These are phyloP conservation scores for Podospora tetraspora DNA, from an alignment of 495 filamentous ascomycete species.

Conservation along the genomic window DNA sequence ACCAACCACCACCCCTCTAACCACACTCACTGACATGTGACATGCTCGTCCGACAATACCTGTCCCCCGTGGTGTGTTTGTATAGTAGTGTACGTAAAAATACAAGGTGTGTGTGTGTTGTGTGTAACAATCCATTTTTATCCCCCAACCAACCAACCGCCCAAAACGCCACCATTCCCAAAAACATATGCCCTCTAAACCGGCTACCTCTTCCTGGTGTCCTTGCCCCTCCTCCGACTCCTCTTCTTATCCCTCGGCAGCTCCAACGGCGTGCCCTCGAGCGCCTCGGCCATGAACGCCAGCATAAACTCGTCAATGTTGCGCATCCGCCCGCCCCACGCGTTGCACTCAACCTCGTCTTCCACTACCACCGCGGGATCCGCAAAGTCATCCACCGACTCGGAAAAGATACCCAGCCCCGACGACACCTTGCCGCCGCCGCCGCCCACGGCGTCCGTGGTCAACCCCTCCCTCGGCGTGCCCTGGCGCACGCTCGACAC, in stretches of 20 bases:
- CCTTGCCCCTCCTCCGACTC: constrained; percentile 72
- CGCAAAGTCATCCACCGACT: constrained; percentile 27
- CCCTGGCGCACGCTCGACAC: constrained; percentile 42
- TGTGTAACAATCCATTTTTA: background rate
- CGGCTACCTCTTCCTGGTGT: constrained; percentile 30
- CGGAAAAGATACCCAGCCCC: constrained; percentile 38
- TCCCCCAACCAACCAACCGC: background rate
- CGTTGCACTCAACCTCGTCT: constrained; percentile 50
- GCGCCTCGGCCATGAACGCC: constrained; percentile 65
- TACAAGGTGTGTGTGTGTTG: background rate
- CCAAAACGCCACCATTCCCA: background rate
- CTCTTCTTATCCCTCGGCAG: constrained; percentile 76
- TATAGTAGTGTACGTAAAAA: background rate
- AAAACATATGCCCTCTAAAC: background rate
- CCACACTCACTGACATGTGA: background rate
- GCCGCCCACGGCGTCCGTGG: constrained; percentile 7
- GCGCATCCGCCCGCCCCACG: constrained; percentile 50
- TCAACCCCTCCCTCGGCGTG: constrained; percentile 42
- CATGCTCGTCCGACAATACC: background rate
- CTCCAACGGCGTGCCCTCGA: constrained; percentile 72
- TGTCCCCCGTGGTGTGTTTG: background rate
- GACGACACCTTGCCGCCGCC: constrained; percentile 24
- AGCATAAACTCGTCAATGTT: constrained; percentile 84
- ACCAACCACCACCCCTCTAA: no score
- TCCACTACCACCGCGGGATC: constrained; percentile 27